Base-by-base conservation (phyloP, 2,329 filamentous ascomycete species). In the Aureobasidium sp. region DNA sequence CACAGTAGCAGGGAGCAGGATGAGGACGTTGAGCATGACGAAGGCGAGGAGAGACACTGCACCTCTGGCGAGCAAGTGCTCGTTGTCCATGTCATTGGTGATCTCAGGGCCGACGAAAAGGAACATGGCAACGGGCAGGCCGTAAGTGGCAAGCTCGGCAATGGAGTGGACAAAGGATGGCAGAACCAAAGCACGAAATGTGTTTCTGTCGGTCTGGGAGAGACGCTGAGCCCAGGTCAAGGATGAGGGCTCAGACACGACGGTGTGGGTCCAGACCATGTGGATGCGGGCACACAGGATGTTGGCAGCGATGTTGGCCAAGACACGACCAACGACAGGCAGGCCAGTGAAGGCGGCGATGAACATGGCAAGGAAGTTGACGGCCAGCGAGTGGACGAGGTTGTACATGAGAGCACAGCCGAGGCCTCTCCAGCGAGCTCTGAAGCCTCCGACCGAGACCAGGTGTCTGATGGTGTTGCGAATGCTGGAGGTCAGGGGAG, bases 251-350 rank as follows among this genome's bases (percentile, higher is more conserved):
- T 84, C 79, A 1, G 89, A 86, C 69, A 96, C 91, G 70, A 95
- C 84, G 68, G 89, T 86, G 70, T 96, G 90, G 3, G 91, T 89
- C 90, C 91, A 96, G 57, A 84, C 81, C 66, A 92, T 82, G 71
- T 84, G 82, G 62, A 93, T 73, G 68, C 87, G 87, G 38, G 87
- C 82, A 33, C 89, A 77, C 21, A 81, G 72, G 23, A 93, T 72
- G 55, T 82, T 79, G 27, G 83, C 78, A 43, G 87, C 61, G 53
- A 86, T 78, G 57, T 79, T 79, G 31, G 75, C 70, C 67, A 74
- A 64, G 64, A 75, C 69, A 21, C 55, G 55, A 8, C 43, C 55
- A 43, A 69, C 57, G 58, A 85, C 65, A 54, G 77, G 69, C 60
- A 77, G 72, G 61, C 79, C 74, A 21, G 82, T 69, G 40, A 75